phyloP scores from a whole-genome alignment of 2,329 filamentous ascomycete species.

The Microcera coccophila region DNA sequence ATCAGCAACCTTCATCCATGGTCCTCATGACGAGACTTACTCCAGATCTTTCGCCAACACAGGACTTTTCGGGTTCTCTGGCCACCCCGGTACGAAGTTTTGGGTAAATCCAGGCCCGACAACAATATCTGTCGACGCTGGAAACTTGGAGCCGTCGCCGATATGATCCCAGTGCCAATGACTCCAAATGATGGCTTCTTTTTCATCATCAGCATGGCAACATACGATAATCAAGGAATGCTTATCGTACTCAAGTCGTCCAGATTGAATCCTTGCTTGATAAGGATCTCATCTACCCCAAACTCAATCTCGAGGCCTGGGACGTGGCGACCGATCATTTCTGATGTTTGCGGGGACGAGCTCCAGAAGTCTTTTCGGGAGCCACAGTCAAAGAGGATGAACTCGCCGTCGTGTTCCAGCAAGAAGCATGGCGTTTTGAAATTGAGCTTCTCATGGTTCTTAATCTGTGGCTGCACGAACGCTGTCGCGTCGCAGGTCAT shows the following conservation, averaged over 20 bases:
- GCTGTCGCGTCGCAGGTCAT: neutral
- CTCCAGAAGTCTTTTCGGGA: neutral
- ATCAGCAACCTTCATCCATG: too few species aligned
- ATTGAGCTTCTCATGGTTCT: neutral
- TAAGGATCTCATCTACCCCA: neutral
- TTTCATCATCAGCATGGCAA: too few species aligned
- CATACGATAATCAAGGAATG: too few species aligned
- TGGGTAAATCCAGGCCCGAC: neutral
- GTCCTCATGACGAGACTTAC: too few species aligned
- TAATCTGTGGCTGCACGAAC: neutral
- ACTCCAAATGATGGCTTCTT: neutral
- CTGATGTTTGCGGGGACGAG: neutral
- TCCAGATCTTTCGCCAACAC: neutral
- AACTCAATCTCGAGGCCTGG: neutral
- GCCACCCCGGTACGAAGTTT: neutral
- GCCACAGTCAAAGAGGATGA: neutral
- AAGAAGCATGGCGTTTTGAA: neutral
- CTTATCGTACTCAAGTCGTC: too few species aligned
- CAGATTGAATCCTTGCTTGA: neutral
- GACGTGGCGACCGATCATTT: neutral
- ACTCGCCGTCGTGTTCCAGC: neutral
- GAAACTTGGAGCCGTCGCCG: neutral
- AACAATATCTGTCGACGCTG: neutral
- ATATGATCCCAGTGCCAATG: conserved; percentile 1
- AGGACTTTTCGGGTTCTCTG: neutral